phyloP scores from a whole-genome alignment of 176 grass and related monocot genomes.

The Oropetium thomaeum region DNA sequence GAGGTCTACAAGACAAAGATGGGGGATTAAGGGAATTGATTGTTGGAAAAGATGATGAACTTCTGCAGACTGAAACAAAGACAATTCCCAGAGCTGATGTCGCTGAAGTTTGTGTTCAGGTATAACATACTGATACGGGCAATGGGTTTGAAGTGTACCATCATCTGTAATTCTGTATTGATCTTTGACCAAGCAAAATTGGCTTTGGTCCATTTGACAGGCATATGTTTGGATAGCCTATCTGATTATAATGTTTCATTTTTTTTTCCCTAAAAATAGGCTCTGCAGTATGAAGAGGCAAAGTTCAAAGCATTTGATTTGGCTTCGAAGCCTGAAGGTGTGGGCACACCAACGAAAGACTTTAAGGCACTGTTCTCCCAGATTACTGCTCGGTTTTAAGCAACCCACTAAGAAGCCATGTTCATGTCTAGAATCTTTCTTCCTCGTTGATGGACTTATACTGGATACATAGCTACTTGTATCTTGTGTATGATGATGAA shows the following conservation, averaged over 20 bases:
- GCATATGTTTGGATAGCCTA: not conserved
- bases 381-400: conserved; percentile 54
- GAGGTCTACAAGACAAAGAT: conserved; percentile 83
- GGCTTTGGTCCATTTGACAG: not conserved
- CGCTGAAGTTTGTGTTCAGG: conserved; percentile 90
- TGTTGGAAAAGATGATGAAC: conserved; percentile 82
- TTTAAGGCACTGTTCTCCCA: conserved; percentile 59
- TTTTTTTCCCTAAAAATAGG: conserved; percentile 41
- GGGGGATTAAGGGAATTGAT: conserved; percentile 64
- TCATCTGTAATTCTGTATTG: not conserved
- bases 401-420: not conserved
- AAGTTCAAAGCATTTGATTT: conserved; percentile 95
- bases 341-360: conserved; percentile 63
- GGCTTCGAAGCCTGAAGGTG: conserved; percentile 74
- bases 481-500: not conserved
- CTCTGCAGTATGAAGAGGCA: conserved; percentile 64
- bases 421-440: not conserved
- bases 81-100: conserved; percentile 83
- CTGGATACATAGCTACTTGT: not conserved
- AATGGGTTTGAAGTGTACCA: not conserved
- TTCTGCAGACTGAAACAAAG: conserved; percentile 82
- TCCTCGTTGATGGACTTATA: not conserved
- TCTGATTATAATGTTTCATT: not conserved
- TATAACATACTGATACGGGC: conserved; percentile 7
- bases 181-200: not conserved